A percentile compares a stretch with the other conserved stretches of the same genome.
phyloP scores from a whole-genome alignment of 192 early-diverging fungal genomes.

The Chytriomyces sp. region DNA sequence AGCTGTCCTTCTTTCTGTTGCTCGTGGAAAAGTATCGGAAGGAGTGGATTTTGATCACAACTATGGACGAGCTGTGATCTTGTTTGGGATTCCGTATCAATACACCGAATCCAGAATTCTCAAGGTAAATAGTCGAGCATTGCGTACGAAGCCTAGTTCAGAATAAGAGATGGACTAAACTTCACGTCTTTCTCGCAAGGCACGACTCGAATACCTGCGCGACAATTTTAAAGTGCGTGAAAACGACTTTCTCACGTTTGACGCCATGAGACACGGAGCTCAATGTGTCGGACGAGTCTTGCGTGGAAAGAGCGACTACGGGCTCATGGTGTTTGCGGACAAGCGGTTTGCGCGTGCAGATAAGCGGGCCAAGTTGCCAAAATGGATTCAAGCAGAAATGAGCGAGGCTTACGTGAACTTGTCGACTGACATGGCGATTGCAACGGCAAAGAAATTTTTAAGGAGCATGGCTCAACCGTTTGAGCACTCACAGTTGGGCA shows the following conservation, averaged over 20 bases:
- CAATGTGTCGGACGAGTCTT: slow-evolving; percentile 98
- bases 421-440: slow-evolving; percentile 97
- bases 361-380: slow-evolving; percentile 93
- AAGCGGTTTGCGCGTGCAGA: slow-evolving; percentile 94
- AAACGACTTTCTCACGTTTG: slow-evolving; percentile 99
- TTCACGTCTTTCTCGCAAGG: slow-evolving; percentile 45
- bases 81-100: slow-evolving; percentile 99
- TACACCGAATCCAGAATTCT: slow-evolving; percentile 32
- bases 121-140: slow-evolving; percentile 28
- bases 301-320: slow-evolving; percentile 98
- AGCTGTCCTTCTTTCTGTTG: slow-evolving; percentile 95
- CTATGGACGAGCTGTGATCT: slow-evolving; percentile 97
- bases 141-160: not conserved
- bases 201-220: slow-evolving; percentile 91
- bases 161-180: not conserved
- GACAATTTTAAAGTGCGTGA: slow-evolving; percentile 93
- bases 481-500: slow-evolving; percentile 80
- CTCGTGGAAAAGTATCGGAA: slow-evolving; percentile 98
- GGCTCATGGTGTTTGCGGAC: slow-evolving; percentile 98
- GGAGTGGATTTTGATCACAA: slow-evolving; percentile 99
- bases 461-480: slow-evolving; percentile 96
- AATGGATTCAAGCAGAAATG: slow-evolving; percentile 93
- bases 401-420: slow-evolving; percentile 87
- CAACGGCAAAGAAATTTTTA: slow-evolving; percentile 89
- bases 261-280: slow-evolving; percentile 97